Base-by-base conservation (phyloP, 2,329 filamentous ascomycete genomes). In the Penicillium sp. region DNA sequence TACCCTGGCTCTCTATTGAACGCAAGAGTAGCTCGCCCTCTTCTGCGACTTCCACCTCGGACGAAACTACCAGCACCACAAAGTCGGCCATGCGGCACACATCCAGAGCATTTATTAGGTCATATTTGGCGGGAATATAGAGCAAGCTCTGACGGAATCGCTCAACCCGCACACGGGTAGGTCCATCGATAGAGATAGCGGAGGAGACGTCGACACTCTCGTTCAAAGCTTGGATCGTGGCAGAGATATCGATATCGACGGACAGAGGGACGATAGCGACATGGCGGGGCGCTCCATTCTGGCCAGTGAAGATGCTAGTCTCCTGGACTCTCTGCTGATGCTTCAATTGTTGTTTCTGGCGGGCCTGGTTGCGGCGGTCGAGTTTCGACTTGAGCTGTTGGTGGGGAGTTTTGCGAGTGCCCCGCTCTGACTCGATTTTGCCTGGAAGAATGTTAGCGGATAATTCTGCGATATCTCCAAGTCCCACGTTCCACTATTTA, bases 371-470 rank as follows among this genome's bases (percentile, higher is more conserved):
- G 60, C 89, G 84, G 50, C 93, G 86, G 70, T 95, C 89, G 68
- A 98, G 80, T 72, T 97, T 98, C 49, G 89, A 95, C 87, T 96
- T 91, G 72, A 96, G 82, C 73, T 95, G 89, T 68, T 98, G 93
- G 68, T 95, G 89, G 45, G 88, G 88, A 13, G 91, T 95, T 70
- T 88, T 94, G 63, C 91, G 83, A 60, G 77, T 76, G 51, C 85
- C 84, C 60, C 78, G 81, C 64, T 95, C 87, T 61, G 77, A 65
- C 59, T 83, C 84, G 40, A 91, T 79, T 69, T 93, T 93, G 65
- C 90, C 88, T 93, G 52, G 29, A 47, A 37, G 20, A 8, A 18
- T 48, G 35, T 58, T 34, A 56, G 45, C 58, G 11, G 13, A 22
- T 26, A 8, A 26, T 9, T 26, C 32, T 28, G 7, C 14, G n/a